Conservation (phyloP, 768 basidiomycete species). For the Thelephora ganbajun region DNA sequence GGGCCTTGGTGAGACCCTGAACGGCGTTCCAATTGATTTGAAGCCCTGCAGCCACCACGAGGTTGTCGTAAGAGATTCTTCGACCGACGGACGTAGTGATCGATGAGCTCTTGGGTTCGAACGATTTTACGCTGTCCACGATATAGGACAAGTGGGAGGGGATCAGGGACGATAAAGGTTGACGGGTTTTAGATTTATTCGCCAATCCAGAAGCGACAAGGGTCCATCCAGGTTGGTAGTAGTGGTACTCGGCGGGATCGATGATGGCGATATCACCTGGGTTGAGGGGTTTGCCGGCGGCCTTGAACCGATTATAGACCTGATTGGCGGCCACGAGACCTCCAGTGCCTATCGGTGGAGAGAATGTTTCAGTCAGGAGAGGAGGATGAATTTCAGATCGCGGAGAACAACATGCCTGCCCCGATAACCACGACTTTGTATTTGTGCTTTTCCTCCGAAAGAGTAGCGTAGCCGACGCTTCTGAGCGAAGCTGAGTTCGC, state of each 20-base stretch:
- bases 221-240: slow-evolving; percentile 97
- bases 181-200: slow-evolving; percentile 52
- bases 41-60: slow-evolving; percentile 83
- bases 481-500: no score
- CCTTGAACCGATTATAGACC: slow-evolving; percentile 67
- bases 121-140: slow-evolving; percentile 53
- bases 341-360: slow-evolving; percentile 45
- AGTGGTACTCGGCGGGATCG: slow-evolving; percentile 69
- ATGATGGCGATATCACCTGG: slow-evolving; percentile 76
- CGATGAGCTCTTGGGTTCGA: slow-evolving; percentile 63
- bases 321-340: slow-evolving; percentile 81
- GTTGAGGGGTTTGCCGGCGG: slow-evolving; percentile 51
- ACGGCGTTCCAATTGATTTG: slow-evolving; percentile 77
- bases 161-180: slow-evolving; percentile 55
- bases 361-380: slow-evolving; percentile 1
- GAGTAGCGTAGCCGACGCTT: slow-evolving; percentile 10
- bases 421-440: slow-evolving; percentile 83
- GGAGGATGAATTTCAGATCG: slow-evolving; percentile 2
- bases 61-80: slow-evolving; percentile 62
- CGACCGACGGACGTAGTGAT: slow-evolving; percentile 61
- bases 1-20: slow-evolving; percentile 56
- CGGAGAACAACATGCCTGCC: slow-evolving; percentile 41
- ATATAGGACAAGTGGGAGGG: slow-evolving; percentile 62
- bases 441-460: slow-evolving; percentile 29
- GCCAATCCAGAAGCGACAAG: slow-evolving; percentile 83